Conservation (phyloP, 345 rosid genomes). For the Durio zibethinus region DNA sequence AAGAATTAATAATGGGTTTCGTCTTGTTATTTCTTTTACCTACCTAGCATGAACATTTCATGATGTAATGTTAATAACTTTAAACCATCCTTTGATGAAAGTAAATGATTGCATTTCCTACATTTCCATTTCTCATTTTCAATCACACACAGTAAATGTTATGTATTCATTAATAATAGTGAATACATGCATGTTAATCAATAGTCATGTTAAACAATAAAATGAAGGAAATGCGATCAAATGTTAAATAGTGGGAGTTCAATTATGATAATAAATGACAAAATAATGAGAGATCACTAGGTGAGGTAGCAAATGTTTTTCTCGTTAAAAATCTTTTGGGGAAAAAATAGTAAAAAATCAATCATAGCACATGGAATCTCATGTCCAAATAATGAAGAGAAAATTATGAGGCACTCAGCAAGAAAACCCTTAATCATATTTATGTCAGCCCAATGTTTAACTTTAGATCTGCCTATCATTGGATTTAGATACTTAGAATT, state of each 20-base stretch:
- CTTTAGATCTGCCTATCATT: constrained; percentile 16
- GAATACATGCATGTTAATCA: not conserved
- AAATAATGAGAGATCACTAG: not conserved
- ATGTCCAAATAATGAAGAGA: constrained; percentile 15
- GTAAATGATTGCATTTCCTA: not conserved
- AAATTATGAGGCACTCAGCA: constrained; percentile 20
- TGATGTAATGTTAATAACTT: not conserved
- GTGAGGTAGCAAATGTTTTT: not conserved
- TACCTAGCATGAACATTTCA: not conserved
- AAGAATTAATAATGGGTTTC: not conserved
- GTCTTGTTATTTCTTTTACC: not conserved
- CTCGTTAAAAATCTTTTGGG: not conserved
- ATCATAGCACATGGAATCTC: constrained; percentile 15
- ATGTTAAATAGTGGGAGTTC: not conserved
- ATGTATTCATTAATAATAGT: not conserved
- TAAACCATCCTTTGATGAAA: not conserved
- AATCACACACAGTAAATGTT: not conserved
- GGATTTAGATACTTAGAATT: constrained; percentile 18
- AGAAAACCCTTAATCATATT: not conserved
- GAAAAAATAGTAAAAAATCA: constrained; percentile 16
- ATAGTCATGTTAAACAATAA: not conserved
- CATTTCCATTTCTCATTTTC: not conserved
- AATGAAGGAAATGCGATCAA: not conserved
- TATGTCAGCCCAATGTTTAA: constrained; percentile 5
- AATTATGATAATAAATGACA: not conserved